These are phyloP conservation scores for Zygotorulaspora danielsina DNA, from an alignment of 805 yeast genomes.

Conservation along the genomic window DNA sequence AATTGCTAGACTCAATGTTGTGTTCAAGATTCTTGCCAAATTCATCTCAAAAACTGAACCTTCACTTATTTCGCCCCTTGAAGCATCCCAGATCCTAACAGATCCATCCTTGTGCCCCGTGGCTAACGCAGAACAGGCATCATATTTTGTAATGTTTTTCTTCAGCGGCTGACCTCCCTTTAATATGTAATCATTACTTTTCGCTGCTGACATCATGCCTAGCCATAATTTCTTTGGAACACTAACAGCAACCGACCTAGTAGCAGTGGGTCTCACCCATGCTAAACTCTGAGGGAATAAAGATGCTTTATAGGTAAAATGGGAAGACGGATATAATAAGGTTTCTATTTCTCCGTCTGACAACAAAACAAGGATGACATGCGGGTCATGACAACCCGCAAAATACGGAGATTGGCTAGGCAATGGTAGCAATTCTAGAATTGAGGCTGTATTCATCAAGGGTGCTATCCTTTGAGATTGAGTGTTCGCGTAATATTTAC, in stretches of 20 bases:
- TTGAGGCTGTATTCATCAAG: conserved; percentile 43
- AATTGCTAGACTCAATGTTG: conserved; percentile 45
- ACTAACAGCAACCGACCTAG: conserved; percentile 49
- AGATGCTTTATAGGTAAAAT: conserved; percentile 47
- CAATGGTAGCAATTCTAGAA: conserved; percentile 49
- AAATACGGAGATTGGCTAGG: conserved; percentile 69
- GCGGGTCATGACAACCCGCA: conserved; percentile 75
- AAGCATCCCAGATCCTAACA: conserved; percentile 78
- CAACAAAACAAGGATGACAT: conserved; percentile 52
- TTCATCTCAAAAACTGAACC: conserved; percentile 56
- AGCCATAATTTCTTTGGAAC: conserved; percentile 69
- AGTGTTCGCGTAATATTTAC: conserved; percentile 63
- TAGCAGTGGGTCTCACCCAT: conserved; percentile 71
- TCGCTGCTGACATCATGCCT: conserved; percentile 62
- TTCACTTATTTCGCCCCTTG: conserved; percentile 66
- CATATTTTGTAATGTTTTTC: conserved; percentile 45
- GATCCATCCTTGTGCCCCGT: conserved; percentile 87
- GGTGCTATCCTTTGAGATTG: conserved; percentile 54
- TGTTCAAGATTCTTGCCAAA: conserved; percentile 46
- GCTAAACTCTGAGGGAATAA: conserved; percentile 78
- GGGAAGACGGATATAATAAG: conserved; percentile 54
- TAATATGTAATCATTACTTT: conserved; percentile 44
- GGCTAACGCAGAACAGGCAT: conserved; percentile 56
- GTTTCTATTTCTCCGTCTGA: conserved; percentile 64
- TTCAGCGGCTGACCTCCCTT: conserved; percentile 76